Conservation (phyloP, 2,329 filamentous ascomycete genomes). For the Talaromyces piceae region DNA sequence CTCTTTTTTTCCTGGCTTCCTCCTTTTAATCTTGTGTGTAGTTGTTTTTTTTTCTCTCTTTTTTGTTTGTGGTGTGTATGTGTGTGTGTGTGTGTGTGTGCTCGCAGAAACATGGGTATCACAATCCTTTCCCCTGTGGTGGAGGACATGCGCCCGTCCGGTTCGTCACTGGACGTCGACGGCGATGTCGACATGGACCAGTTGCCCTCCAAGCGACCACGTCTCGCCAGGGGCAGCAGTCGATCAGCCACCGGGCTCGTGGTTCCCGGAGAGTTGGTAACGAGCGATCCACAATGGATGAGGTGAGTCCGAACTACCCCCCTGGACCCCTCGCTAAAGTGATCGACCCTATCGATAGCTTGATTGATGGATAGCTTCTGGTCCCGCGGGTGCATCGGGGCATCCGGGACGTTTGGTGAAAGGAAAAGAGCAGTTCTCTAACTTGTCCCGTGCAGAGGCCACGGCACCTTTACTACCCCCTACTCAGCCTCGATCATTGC, state of each 20-base stretch:
- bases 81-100: no score
- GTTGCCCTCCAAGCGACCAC: slow-evolving; percentile 25
- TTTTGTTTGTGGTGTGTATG: slow-evolving; percentile 8
- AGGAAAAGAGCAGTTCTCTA: no score
- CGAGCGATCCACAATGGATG: slow-evolving; percentile 95
- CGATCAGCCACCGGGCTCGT: slow-evolving; percentile 50
- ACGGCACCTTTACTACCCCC: slow-evolving; percentile 74
- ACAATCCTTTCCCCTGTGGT: slow-evolving; percentile 49
- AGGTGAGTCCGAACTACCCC: slow-evolving; percentile 28
- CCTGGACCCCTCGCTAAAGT: neutral
- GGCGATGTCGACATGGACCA: slow-evolving; percentile 28
- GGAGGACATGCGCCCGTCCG: slow-evolving; percentile 24
- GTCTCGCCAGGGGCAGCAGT: neutral
- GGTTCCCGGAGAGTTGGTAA: slow-evolving; percentile 83
- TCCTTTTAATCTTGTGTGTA: neutral
- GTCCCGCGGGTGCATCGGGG: no score
- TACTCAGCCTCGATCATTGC: slow-evolving; percentile 64
- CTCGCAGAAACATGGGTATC: slow-evolving; percentile 46
- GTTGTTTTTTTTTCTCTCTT: neutral
- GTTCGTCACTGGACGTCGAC: slow-evolving; percentile 36
- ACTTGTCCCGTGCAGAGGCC: slow-evolving; percentile 57
- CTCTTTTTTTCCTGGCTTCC: neutral
- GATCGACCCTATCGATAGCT: neutral
- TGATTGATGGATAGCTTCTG: no score
- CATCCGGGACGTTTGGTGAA: no score